Conservation (phyloP, 495 filamentous ascomycete genomes). For the Xylaria palmicola region DNA sequence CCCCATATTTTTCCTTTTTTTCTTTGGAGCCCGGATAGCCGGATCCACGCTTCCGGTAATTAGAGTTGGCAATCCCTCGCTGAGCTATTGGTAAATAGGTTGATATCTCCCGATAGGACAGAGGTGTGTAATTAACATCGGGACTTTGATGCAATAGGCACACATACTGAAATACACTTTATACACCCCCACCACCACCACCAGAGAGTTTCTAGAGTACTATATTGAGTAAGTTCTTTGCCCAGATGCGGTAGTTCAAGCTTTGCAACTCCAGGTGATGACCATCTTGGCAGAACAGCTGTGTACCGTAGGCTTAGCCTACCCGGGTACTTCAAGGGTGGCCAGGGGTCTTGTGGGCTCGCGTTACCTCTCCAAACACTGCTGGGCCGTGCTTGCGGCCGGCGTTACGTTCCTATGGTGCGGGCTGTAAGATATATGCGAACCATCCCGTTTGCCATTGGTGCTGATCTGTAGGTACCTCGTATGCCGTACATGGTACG, state of each 20-base stretch:
- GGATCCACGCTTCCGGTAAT: conserved; percentile 11
- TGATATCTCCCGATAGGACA: background rate
- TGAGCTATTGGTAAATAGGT: conserved; percentile 1
- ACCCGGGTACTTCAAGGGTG: background rate
- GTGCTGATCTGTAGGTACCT: conserved; percentile 8
- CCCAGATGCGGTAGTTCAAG: background rate
- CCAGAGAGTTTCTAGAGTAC: background rate
- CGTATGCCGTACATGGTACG: conserved; percentile 4
- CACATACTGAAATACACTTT: background rate
- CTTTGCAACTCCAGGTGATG: background rate
- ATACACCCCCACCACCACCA: background rate
- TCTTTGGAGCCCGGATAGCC: conserved; percentile 8
- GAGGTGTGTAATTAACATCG: conserved; percentile 9
- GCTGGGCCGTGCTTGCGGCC: background rate
- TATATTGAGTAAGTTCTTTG: too few species aligned
- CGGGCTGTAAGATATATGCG: conserved; percentile 8
- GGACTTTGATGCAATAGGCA: conserved; percentile 3
- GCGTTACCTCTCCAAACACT: background rate
- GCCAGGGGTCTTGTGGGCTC: conserved; percentile 5
- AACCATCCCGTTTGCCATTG: conserved; percentile 1
- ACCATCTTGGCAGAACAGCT: background rate
- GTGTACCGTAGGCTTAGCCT: background rate
- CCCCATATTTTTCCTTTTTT: background rate
- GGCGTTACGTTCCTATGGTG: background rate
- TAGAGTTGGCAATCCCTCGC: conserved; percentile 2